Conservation (phyloP, 257 asterid species). For the Agastache rugosa region DNA sequence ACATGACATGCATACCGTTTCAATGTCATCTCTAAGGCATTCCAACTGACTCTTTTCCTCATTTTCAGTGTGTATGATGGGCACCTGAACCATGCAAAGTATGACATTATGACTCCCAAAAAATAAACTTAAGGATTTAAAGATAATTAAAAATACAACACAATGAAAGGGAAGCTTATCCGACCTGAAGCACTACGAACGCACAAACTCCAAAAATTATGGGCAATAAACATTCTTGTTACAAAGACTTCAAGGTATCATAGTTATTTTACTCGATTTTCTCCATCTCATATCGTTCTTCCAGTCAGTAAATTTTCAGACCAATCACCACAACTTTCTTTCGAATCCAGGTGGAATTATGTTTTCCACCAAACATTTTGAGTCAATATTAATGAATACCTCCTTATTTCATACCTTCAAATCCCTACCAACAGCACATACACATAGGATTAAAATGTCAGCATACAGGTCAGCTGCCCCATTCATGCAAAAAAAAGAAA, state of each 20-base stretch:
- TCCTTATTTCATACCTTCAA: not conserved
- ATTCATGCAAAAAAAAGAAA: not conserved
- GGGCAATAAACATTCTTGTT: conserved; percentile 1
- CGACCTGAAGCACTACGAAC: conserved; percentile 13
- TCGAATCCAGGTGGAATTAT: not conserved
- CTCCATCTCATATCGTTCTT: not conserved
- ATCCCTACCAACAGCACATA: not conserved
- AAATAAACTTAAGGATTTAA: not conserved
- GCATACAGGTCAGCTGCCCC: conserved; percentile 21
- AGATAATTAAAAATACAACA: not conserved
- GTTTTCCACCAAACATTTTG: not conserved
- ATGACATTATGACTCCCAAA: conserved; percentile 16
- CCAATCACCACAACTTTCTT: not conserved
- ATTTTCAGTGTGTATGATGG: conserved; percentile 68
- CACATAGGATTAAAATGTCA: not conserved
- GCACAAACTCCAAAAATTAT: not conserved
- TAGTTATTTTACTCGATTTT: conserved; percentile 3
- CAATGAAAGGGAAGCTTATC: not conserved
- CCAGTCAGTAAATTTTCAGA: not conserved
- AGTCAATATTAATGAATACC: not conserved
- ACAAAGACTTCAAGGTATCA: not conserved
- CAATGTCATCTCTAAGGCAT: conserved; percentile 77
- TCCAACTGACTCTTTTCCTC: conserved; percentile 78
- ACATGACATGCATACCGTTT: conserved; percentile 50
- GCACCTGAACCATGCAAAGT: conserved; percentile 61